A percentile compares a stretch with the other conserved stretches of the same genome.
phyloP scores from a whole-genome alignment of 345 rosid species.

The Viola odorata region DNA sequence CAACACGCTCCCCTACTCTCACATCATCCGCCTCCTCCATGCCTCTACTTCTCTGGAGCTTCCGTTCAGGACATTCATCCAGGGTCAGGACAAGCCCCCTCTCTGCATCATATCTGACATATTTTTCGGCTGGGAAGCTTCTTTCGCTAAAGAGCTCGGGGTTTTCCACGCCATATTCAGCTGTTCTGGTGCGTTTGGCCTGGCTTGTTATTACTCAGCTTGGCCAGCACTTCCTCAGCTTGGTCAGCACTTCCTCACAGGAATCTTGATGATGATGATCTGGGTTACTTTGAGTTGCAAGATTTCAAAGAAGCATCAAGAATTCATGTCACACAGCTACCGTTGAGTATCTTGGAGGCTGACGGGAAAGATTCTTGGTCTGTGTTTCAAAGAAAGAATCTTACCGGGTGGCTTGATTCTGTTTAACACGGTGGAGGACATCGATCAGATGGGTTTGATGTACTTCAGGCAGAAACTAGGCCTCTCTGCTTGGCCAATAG shows the following conservation, averaged over 20 bases:
- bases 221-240: slow-evolving; percentile 47
- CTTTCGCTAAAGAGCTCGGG: slow-evolving; percentile 45
- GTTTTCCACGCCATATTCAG: slow-evolving; percentile 46
- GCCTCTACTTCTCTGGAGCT: slow-evolving; percentile 50
- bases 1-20: slow-evolving; percentile 57
- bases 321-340: slow-evolving; percentile 37
- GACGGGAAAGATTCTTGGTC: slow-evolving; percentile 44
- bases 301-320: slow-evolving; percentile 40
- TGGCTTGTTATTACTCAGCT: slow-evolving; percentile 53
- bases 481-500: background rate
- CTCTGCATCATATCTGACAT: slow-evolving; percentile 47
- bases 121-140: slow-evolving; percentile 60
- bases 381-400: slow-evolving; percentile 28
- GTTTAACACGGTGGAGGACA: background rate
- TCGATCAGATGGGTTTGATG: background rate
- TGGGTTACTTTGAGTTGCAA: slow-evolving; percentile 26
- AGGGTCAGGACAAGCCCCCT: slow-evolving; percentile 16
- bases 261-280: slow-evolving; percentile 7
- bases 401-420: slow-evolving; percentile 11
- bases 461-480: background rate
- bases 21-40: slow-evolving; percentile 42
- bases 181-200: slow-evolving; percentile 44
- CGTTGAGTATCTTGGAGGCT: slow-evolving; percentile 22
- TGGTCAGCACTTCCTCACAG: slow-evolving; percentile 44
- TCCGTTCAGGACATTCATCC: slow-evolving; percentile 34